These are phyloP conservation scores for Apiospora marii DNA, from an alignment of 2,329 filamentous ascomycete genomes.

Conservation along the genomic window DNA sequence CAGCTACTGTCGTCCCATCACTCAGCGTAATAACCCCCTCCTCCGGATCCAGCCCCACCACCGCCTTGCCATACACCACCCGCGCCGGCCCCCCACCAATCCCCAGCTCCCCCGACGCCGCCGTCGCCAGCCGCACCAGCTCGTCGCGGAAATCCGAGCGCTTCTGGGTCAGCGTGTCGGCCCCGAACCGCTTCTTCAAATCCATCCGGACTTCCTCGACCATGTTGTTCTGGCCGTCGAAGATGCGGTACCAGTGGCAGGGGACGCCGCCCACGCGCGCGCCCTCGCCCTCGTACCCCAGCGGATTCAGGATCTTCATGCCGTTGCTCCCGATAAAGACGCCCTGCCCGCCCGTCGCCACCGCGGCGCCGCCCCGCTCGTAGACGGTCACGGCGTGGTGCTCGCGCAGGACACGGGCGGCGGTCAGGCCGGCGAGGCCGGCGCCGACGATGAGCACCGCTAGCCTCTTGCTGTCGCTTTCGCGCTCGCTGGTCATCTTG, in stretches of 20 bases:
- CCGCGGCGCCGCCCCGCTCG: slow-evolving; percentile 34
- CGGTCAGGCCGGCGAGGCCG: slow-evolving; percentile 36
- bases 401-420: slow-evolving; percentile 35
- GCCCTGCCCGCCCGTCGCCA: slow-evolving; percentile 34
- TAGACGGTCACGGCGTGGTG: slow-evolving; percentile 36
- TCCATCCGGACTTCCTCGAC: slow-evolving; percentile 36
- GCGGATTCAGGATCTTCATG: slow-evolving; percentile 30
- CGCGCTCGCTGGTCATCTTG: background rate
- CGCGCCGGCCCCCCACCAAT: slow-evolving; percentile 30
- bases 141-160: slow-evolving; percentile 49
- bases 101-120: slow-evolving; percentile 20
- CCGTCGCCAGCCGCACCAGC: slow-evolving; percentile 29
- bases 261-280: slow-evolving; percentile 33
- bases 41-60: background rate
- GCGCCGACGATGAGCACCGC: slow-evolving; percentile 36
- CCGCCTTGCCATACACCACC: background rate
- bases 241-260: slow-evolving; percentile 30
- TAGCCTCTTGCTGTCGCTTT: too few relatives aligned
- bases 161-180: slow-evolving; percentile 49
- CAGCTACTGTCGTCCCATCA: background rate
- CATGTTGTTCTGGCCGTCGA: slow-evolving; percentile 23
- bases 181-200: slow-evolving; percentile 42
- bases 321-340: slow-evolving; percentile 34
- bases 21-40: background rate
- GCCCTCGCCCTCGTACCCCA: slow-evolving; percentile 33